Percentiles rank a stretch among this genome's conserved stretches.
phyloP scores from a whole-genome alignment of 257 asterid species.

The Rubia yunnanensis region DNA sequence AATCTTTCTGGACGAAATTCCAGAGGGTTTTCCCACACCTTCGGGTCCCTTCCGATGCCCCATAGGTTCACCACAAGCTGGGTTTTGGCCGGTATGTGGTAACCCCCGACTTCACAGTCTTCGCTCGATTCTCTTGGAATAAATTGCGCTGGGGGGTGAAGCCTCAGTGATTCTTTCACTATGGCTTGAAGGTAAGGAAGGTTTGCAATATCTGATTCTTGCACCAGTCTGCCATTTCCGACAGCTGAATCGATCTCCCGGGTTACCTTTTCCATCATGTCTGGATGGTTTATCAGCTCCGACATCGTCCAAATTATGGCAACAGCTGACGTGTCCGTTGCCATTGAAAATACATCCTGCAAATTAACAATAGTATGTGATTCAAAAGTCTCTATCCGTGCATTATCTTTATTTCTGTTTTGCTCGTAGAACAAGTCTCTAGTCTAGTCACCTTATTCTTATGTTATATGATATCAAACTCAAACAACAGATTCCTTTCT shows the following conservation, averaged over 20 bases:
- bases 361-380: too few species aligned
- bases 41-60: slow-evolving; percentile 59
- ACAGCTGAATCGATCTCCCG: slow-evolving; percentile 40
- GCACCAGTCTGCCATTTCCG: slow-evolving; percentile 32
- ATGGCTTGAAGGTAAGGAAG: slow-evolving; percentile 66
- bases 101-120: slow-evolving; percentile 46
- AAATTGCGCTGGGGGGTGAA: slow-evolving; percentile 69
- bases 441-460: too few species aligned
- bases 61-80: slow-evolving; percentile 51
- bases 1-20: slow-evolving; percentile 63
- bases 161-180: too few species aligned
- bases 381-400: too few species aligned
- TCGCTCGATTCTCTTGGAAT: slow-evolving; percentile 38
- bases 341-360: slow-evolving; percentile 75
- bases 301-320: slow-evolving; percentile 72
- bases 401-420: too few species aligned
- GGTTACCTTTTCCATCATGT: slow-evolving; percentile 32
- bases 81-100: slow-evolving; percentile 39
- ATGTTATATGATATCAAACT: too few species aligned
- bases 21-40: slow-evolving; percentile 50
- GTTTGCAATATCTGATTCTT: slow-evolving; percentile 53
- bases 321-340: slow-evolving; percentile 71
- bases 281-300: slow-evolving; percentile 62
- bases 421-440: too few species aligned
- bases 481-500: too few species aligned